Conservation (phyloP, 345 rosid genomes). For the Arabis hirsuta region DNA sequence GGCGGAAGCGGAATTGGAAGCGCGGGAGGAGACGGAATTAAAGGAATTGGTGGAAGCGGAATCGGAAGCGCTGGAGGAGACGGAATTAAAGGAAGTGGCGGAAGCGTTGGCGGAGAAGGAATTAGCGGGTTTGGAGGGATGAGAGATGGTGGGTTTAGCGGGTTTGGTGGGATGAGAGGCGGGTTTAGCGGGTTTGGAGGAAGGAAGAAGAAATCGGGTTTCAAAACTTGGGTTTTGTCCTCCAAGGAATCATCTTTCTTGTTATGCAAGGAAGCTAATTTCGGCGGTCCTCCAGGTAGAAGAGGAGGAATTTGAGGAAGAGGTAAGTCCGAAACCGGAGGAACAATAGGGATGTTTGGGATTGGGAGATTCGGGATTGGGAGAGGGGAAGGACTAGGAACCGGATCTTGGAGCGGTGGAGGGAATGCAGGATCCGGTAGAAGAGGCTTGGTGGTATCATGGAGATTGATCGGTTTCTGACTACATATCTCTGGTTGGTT, state of each 20-base stretch:
- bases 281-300: conserved; percentile 29
- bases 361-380: conserved; percentile 58
- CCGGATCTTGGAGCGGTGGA: conserved; percentile 51
- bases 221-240: conserved; percentile 10
- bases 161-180: conserved; percentile 43
- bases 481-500: conserved; percentile 65
- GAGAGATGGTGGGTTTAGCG: conserved; percentile 40
- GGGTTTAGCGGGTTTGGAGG: conserved; percentile 46
- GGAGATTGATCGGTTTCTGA: conserved; percentile 54
- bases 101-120: conserved; percentile 60
- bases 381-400: conserved; percentile 53
- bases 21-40: too few relatives aligned
- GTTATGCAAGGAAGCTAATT: conserved; percentile 14
- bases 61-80: conserved; percentile 44
- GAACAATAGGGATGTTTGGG: conserved; percentile 31
- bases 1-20: too few relatives aligned
- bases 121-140: conserved; percentile 39
- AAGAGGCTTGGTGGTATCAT: conserved; percentile 9
- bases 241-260: conserved; percentile 32
- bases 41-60: conserved; percentile 30
- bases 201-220: conserved; percentile 35
- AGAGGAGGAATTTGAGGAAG: conserved; percentile 51
- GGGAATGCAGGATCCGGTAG: conserved; percentile 46
- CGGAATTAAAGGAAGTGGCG: conserved; percentile 55
- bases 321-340: conserved; percentile 32